Percentiles rank a stretch among this genome's conserved stretches.
phyloP scores from a whole-genome alignment of 345 rosid genomes.

The Anastatica hierochuntica region DNA sequence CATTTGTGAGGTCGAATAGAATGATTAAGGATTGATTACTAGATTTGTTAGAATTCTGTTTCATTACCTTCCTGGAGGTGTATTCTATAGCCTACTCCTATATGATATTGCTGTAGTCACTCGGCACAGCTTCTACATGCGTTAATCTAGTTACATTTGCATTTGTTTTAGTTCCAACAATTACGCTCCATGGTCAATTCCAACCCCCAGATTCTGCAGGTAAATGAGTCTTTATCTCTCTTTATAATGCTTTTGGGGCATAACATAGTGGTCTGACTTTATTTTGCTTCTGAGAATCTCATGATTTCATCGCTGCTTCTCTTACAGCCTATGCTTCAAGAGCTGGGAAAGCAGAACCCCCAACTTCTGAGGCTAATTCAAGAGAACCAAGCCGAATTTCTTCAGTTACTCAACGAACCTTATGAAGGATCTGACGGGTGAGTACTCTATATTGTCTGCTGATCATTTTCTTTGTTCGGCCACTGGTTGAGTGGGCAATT shows the following conservation, averaged over 20 bases:
- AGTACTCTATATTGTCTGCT: conserved; percentile 22
- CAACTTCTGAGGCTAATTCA: conserved; percentile 83
- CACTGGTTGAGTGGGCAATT: too few species aligned
- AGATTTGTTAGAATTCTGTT: conserved; percentile 2
- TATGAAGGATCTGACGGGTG: conserved; percentile 89
- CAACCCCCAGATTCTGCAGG: conserved; percentile 97
- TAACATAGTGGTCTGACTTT: too few species aligned
- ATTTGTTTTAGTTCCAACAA: conserved; percentile 68
- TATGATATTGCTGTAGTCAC: too few species aligned
- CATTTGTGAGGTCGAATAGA: too few species aligned
- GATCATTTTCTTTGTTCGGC: too few species aligned
- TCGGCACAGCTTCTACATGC: not conserved
- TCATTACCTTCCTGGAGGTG: too few species aligned
- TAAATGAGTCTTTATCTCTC: conserved; percentile 2
- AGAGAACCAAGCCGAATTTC: conserved; percentile 90
- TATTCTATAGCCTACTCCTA: too few species aligned
- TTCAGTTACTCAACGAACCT: conserved; percentile 90
- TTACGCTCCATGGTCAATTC: conserved; percentile 91
- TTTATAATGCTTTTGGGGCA: too few species aligned
- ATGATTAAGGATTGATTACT: too few species aligned
- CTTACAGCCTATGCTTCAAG: conserved; percentile 96
- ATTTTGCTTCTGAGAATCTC: not conserved
- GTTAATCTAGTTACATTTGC: conserved; percentile 5
- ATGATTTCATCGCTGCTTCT: conserved; percentile 10
- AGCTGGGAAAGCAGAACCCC: conserved; percentile 97